Conservation (phyloP, 1,139 yeast genomes). For the Blastobotrys malaysiensis region DNA sequence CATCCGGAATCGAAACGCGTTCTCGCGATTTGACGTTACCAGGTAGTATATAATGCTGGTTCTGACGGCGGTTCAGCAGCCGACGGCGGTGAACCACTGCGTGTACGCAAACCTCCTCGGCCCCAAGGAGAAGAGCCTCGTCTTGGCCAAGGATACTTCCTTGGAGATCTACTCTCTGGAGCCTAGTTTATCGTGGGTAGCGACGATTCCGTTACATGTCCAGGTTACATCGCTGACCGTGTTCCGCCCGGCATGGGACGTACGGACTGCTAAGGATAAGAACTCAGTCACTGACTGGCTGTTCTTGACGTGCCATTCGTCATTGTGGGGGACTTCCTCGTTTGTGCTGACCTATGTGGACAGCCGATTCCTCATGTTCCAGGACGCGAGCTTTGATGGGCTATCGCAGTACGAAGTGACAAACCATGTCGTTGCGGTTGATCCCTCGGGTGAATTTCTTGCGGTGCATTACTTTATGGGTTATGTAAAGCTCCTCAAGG, state of each 20-base stretch:
- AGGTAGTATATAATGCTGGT: conserved; percentile 2
- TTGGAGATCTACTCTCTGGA: conserved; percentile 12
- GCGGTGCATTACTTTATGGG: background rate
- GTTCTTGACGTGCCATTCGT: conserved; percentile 8
- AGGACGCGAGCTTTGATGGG: background rate
- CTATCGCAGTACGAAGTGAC: background rate
- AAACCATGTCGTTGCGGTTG: background rate
- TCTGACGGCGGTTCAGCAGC: conserved; percentile 11
- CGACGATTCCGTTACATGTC: conserved; percentile 15
- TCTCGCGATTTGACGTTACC: background rate
- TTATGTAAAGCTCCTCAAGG: background rate
- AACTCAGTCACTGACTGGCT: conserved; percentile 12
- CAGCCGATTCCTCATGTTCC: background rate
- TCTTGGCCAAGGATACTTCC: conserved; percentile 11
- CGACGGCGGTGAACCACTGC: conserved; percentile 9
- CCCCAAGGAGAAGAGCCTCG: conserved; percentile 8
- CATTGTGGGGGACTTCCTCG: background rate
- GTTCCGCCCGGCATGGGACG: conserved; percentile 11
- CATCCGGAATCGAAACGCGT: background rate
- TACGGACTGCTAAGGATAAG: background rate
- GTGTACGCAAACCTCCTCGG: conserved; percentile 7
- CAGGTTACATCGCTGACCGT: conserved; percentile 10
- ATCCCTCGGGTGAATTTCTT: background rate
- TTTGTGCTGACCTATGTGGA: background rate
- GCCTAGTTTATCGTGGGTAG: conserved; percentile 13